Conservation (phyloP, 176 grass and related monocot genomes). For the Oryza coarctata region DNA sequence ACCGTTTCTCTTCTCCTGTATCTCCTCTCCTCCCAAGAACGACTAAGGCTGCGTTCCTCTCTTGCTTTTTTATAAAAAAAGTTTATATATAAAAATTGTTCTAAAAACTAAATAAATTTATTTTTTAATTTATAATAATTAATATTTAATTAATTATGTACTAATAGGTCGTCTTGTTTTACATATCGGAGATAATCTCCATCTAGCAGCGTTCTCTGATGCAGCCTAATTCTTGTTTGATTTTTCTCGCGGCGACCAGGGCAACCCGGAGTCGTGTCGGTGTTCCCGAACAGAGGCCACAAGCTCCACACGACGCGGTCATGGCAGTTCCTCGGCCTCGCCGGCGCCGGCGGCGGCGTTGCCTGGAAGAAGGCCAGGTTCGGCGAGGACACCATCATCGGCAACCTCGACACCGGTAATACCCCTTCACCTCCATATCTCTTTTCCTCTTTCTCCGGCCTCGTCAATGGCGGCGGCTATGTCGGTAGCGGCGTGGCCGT, state of each 20-base stretch:
- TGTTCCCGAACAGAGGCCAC: slow-evolving; percentile 75
- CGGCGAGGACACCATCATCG: slow-evolving; percentile 82
- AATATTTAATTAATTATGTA: too few relatives aligned
- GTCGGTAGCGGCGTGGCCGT: neutral
- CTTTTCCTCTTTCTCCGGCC: neutral
- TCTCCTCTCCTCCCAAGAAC: too few relatives aligned
- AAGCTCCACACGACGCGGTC: slow-evolving; percentile 86
- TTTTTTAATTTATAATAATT: too few relatives aligned
- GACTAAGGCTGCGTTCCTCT: too few relatives aligned
- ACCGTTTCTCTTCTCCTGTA: neutral
- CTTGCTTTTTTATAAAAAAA: too few relatives aligned
- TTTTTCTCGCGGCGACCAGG: slow-evolving; percentile 26
- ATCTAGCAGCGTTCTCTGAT: too few relatives aligned
- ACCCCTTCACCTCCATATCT: neutral
- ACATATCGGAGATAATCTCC: too few relatives aligned
- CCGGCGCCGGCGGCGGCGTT: slow-evolving; percentile 37
- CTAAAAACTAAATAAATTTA: too few relatives aligned
- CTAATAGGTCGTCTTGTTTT: too few relatives aligned
- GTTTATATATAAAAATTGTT: too few relatives aligned
- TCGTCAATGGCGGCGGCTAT: too few relatives aligned
- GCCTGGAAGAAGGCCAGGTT: slow-evolving; percentile 67
- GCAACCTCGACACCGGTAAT: slow-evolving; percentile 90
- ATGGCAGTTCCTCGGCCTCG: slow-evolving; percentile 87
- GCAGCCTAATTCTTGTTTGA: neutral
- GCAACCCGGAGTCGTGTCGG: slow-evolving; percentile 61